These are phyloP conservation scores for Pseudogymnoascus sp. DNA, from an alignment of 2,329 filamentous ascomycete species.

Conservation along the genomic window DNA sequence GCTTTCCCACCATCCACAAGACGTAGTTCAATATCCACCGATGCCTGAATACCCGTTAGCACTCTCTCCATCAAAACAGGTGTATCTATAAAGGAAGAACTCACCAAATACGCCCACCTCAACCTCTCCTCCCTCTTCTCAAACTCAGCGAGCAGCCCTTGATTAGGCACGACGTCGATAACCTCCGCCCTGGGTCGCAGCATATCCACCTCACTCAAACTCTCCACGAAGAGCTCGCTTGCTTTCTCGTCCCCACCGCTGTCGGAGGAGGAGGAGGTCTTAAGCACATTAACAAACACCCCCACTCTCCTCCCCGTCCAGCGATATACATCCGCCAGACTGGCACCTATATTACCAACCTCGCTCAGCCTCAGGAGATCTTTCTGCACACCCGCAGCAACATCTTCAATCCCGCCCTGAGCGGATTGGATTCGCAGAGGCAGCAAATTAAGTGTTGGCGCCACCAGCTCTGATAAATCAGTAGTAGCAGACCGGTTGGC, in stretches of 20 bases:
- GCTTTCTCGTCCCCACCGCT: neutral
- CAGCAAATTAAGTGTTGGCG: constrained; percentile 73
- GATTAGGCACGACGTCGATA: neutral
- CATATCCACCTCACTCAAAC: neutral
- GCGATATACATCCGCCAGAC: constrained; percentile 60
- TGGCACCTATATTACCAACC: constrained; percentile 48
- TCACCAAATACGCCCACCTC: constrained; percentile 11
- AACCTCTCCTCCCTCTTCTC: neutral
- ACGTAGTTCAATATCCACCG: constrained; percentile 27
- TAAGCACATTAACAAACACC: constrained; percentile 76
- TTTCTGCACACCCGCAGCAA: constrained; percentile 56
- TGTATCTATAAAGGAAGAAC: neutral
- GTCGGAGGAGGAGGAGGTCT: constrained; percentile 7
- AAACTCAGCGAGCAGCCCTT: neutral
- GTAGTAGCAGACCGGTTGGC: constrained; percentile 60
- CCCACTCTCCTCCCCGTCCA: constrained; percentile 70
- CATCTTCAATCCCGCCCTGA: too few species aligned
- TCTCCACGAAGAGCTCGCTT: neutral
- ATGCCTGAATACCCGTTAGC: constrained; percentile 19
- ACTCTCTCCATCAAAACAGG: constrained; percentile 10
- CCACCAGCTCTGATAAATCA: constrained; percentile 44
- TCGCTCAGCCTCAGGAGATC: constrained; percentile 58
- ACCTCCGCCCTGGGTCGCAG: neutral
- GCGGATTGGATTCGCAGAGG: constrained; percentile 68
- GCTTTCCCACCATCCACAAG: constrained; percentile 16